phyloP scores from a whole-genome alignment of 2,329 filamentous ascomycete species.

The Alternaria conjuncta region DNA sequence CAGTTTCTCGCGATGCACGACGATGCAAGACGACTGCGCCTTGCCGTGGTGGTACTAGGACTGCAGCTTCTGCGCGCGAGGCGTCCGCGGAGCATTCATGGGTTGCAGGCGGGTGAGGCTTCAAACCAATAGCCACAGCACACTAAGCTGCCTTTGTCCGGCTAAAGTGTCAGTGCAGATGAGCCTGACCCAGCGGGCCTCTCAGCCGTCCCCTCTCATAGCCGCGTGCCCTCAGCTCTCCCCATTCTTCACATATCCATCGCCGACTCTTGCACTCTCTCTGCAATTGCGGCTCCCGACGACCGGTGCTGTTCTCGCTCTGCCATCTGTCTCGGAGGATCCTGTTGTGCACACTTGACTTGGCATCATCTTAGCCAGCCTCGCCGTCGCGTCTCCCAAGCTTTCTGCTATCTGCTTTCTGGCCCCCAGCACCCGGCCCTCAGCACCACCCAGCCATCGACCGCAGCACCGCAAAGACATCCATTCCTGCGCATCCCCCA shows the following conservation, averaged over 20 bases:
- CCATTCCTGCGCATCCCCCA: not conserved
- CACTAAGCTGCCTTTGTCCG: constrained; percentile 18
- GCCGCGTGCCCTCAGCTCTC: constrained; percentile 9
- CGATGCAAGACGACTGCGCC: not conserved
- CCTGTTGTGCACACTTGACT: not conserved
- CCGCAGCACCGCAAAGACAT: not conserved
- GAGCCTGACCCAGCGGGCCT: constrained; percentile 16
- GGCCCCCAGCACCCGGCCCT: constrained; percentile 4
- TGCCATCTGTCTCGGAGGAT: not conserved
- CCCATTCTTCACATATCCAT: constrained; percentile 7
- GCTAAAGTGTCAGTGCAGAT: constrained; percentile 21
- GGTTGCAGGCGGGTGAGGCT: constrained; percentile 10
- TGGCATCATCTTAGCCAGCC: not conserved
- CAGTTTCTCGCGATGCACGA: not conserved
- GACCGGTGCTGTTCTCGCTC: not conserved
- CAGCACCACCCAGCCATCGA: not conserved
- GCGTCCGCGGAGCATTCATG: constrained; percentile 9
- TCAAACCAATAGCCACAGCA: constrained; percentile 4
- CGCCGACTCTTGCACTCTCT: constrained; percentile 3
- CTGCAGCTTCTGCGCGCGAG: not conserved
- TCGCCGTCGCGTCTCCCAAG: not conserved
- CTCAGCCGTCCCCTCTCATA: constrained; percentile 15
- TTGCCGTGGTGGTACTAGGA: not conserved
- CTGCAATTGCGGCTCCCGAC: constrained; percentile 6
- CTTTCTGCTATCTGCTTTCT: not conserved